These are phyloP conservation scores for Xylariales sp. DNA, from an alignment of 2,329 filamentous ascomycete genomes.

Conservation along the genomic window DNA sequence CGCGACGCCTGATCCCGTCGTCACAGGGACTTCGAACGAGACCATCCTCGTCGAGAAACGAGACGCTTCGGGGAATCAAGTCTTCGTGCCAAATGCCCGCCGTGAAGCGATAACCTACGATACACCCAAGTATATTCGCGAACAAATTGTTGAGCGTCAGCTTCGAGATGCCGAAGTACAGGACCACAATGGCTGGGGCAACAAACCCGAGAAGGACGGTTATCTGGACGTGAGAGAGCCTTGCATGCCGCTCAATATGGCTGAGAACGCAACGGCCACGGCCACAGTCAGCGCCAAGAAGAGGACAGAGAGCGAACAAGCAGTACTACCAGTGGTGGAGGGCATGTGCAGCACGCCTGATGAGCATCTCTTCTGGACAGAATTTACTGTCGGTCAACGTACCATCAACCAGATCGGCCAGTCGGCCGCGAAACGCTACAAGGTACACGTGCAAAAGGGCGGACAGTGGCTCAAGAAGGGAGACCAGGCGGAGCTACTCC, in stretches of 20 bases:
- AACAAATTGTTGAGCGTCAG: slow-evolving; percentile 43
- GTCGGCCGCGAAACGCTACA: slow-evolving; percentile 19
- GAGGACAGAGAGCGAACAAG: slow-evolving; percentile 13
- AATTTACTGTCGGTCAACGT: slow-evolving; percentile 38
- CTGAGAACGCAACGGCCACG: background rate
- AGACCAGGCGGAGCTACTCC: slow-evolving; percentile 1
- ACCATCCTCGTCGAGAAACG: slow-evolving; percentile 11
- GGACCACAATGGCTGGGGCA: slow-evolving; percentile 41
- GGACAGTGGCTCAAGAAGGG: slow-evolving; percentile 16
- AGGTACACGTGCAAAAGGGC: slow-evolving; percentile 14
- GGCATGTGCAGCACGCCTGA: slow-evolving; percentile 39
- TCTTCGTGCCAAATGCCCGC: slow-evolving; percentile 26
- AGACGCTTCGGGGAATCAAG: slow-evolving; percentile 21
- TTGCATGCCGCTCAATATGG: slow-evolving; percentile 28
- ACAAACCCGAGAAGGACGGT: slow-evolving; percentile 24
- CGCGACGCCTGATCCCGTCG: slow-evolving; percentile 21
- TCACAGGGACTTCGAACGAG: slow-evolving; percentile 11
- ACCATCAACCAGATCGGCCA: slow-evolving; percentile 30
- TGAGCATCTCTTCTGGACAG: slow-evolving; percentile 48
- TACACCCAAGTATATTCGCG: slow-evolving; percentile 34
- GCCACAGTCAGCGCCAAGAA: slow-evolving; percentile 6
- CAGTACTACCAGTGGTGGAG: slow-evolving; percentile 4
- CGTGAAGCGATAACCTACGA: slow-evolving; percentile 40
- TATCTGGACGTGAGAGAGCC: slow-evolving; percentile 40
- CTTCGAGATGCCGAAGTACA: slow-evolving; percentile 36